Evolutionary conservation across 2,329 filamentous ascomycete genomes (phyloP), one percentile per base, ranked within the genome.

Genomic region (Clarireedia homoeocarpa): DNA sequence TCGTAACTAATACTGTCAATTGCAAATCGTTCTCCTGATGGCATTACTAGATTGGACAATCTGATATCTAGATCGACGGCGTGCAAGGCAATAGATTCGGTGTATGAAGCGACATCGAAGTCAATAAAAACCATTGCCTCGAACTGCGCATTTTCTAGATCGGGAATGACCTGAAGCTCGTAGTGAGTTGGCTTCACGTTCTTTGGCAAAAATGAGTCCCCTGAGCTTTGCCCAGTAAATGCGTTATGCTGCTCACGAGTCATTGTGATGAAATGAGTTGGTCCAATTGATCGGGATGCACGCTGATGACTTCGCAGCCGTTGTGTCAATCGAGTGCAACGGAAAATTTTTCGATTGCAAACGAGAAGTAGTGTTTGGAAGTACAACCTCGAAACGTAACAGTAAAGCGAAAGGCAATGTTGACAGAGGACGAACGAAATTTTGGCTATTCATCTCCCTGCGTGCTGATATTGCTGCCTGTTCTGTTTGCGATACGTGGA

Each of bases 121-220:
- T 86, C 80, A 64, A 88, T 85, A 51, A 75, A 71, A 36, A 87
- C 83, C 2, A 75, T 79, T 64, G 85, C 85, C 56, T 84, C 75
- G 66, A 85, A 88, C 53, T 77, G 82, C 71, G 84, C 86, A 34
- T 77, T 81, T 61, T 83, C 78, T 61, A 87, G 80, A 72, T 86
- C 77, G 17, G 84, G 83, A 71, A 87, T 84, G 57, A 88, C 74
- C 2, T 80, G 83, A 67, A 88, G 70, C 68, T 85, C 77, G 70
- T 88, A 88, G 71, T 87, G 83, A 49, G 77, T 63, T 6, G 85
- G 84, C 73, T 82, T 85, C 64, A 87, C 82, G 65, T 86, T 85
- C 69, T 78, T 78, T 40, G 84, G 84, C 6, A 44, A 23, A 62
- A 88, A 74, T 27, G 12, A 40, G 27, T 27, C 38, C 40, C 36